Conservation (phyloP, 2,329 filamentous ascomycete genomes). For the Exutisphaerella laricina region DNA sequence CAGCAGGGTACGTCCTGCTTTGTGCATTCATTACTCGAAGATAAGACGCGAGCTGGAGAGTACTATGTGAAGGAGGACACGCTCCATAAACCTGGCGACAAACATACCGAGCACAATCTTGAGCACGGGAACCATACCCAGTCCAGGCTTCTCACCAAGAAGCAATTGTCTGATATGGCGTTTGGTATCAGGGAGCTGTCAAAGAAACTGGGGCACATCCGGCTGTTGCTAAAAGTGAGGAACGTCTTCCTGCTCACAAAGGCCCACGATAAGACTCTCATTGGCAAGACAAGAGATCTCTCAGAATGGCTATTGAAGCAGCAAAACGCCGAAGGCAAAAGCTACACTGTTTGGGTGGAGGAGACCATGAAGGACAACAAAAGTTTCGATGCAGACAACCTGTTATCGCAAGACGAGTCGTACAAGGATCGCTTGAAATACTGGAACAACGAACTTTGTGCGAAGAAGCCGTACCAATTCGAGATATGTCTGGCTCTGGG, state of each 20-base stretch:
- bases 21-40: conserved; percentile 55
- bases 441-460: conserved; percentile 78
- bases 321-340: conserved; percentile 55
- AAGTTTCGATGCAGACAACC: conserved; percentile 64
- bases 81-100: conserved; percentile 38
- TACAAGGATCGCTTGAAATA: conserved; percentile 61
- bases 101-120: conserved; percentile 33
- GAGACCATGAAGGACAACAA: conserved; percentile 65
- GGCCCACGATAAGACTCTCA: conserved; percentile 75
- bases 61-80: conserved; percentile 21
- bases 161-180: conserved; percentile 93
- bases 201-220: conserved; percentile 75
- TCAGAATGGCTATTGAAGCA: conserved; percentile 70
- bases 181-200: conserved; percentile 90
- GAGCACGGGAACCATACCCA: conserved; percentile 42
- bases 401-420: conserved; percentile 58
- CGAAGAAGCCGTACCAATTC: conserved; percentile 73
- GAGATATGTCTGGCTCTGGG: conserved; percentile 79
- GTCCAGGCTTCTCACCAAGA: conserved; percentile 83
- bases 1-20: conserved; percentile 52
- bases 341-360: conserved; percentile 76
- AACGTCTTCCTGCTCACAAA: conserved; percentile 88
- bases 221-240: conserved; percentile 72
- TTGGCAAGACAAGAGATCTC: conserved; percentile 70
- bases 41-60: conserved; percentile 35